phyloP scores from a whole-genome alignment of 768 basidiomycete genomes.

The Rhodotorula babjevae region DNA sequence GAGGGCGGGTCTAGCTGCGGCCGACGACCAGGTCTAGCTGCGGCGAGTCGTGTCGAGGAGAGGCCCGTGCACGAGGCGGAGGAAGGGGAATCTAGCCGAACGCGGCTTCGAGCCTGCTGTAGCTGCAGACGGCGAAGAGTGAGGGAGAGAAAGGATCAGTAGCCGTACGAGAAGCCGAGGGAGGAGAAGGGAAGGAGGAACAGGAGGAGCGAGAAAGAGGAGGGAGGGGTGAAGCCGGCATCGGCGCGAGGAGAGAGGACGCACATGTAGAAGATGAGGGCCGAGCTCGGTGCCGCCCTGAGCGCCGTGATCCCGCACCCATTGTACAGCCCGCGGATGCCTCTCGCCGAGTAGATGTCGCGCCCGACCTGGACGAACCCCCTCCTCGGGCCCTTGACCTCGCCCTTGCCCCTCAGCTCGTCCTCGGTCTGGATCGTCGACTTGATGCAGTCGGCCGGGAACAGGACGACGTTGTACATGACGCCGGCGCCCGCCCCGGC shows the following conservation, averaged over 20 bases:
- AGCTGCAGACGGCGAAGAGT: constrained; percentile 3
- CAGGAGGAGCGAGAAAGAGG: no score
- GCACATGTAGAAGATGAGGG: constrained; percentile 82
- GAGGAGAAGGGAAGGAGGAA: no score
- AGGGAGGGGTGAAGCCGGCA: no score
- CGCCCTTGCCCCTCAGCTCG: constrained; percentile 58
- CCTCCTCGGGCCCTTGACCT: constrained; percentile 32
- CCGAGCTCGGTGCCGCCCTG: constrained; percentile 79
- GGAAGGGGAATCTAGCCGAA: constrained; percentile 21
- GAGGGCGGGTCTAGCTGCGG: neutral
- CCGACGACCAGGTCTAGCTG: neutral
- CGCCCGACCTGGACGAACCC: constrained; percentile 56
- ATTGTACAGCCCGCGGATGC: constrained; percentile 78
- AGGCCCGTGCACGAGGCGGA: neutral
- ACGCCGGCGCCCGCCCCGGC: constrained; percentile 82
- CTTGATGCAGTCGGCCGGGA: constrained; percentile 93
- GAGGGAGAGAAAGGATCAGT: neutral
- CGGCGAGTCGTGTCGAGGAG: neutral
- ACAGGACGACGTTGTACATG: constrained; percentile 77
- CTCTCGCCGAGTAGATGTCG: constrained; percentile 69
- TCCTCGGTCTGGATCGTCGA: constrained; percentile 90
- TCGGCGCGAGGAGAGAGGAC: neutral
- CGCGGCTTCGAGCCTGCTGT: constrained; percentile 30
- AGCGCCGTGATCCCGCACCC: constrained; percentile 88
- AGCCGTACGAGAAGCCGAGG: no score